These are phyloP conservation scores for Solanum chiquidenum DNA, from an alignment of 257 asterid species.

Conservation along the genomic window DNA sequence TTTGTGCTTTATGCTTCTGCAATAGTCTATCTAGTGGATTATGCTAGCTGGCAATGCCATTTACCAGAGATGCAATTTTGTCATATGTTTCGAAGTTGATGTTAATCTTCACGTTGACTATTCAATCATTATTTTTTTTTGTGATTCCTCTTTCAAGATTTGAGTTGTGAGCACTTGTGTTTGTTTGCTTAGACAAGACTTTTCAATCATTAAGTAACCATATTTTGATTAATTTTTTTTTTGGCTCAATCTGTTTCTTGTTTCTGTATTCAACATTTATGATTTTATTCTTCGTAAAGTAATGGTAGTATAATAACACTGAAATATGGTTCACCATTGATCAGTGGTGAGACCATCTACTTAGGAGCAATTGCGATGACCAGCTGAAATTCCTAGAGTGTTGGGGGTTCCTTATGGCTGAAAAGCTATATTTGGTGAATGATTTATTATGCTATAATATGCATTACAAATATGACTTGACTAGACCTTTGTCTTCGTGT, in stretches of 20 bases:
- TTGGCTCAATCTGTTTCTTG: not conserved
- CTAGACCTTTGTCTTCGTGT: not conserved
- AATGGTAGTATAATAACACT: not conserved
- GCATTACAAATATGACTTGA: not conserved
- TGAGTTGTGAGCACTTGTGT: not conserved
- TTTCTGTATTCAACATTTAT: not conserved
- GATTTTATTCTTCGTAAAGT: not conserved
- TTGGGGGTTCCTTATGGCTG: not conserved
- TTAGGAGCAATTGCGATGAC: not conserved
- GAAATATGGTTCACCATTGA: not conserved
- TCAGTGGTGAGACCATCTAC: not conserved
- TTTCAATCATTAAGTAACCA: not conserved
- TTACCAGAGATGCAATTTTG: not conserved
- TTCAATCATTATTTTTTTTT: not conserved
- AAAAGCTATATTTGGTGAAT: not conserved
- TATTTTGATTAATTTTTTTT: not conserved
- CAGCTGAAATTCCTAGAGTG: not conserved
- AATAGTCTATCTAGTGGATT: not conserved
- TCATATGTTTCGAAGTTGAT: not conserved
- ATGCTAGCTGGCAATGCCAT: not conserved
- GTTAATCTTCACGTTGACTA: not conserved
- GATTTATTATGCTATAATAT: not conserved
- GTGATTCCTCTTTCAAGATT: not conserved
- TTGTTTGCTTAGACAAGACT: not conserved
- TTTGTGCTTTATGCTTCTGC: not conserved